Base-by-base conservation (phyloP, 75 land plant species). In the Pinus albicaulis region DNA sequence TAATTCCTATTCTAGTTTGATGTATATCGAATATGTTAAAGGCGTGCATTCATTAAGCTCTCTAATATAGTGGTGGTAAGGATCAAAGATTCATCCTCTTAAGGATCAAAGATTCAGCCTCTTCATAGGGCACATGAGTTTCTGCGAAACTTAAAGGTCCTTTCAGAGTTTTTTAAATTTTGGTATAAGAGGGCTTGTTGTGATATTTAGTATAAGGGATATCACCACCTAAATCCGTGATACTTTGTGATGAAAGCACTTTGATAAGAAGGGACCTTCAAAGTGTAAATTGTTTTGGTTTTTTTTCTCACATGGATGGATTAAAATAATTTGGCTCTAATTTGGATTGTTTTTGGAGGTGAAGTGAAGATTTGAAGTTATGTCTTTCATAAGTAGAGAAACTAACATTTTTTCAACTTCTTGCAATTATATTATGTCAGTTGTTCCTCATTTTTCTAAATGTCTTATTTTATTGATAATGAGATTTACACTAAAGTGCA, bases 401-500 rank as follows among this genome's bases (percentile, higher is more conserved):
- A 92, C 83, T 71, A 91, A 61, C 83, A 86, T 89, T 73, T 86
- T 62, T 91, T 87, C 11, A 82, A 85, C 8, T 91, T 48, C 57
- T 69, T 64, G 11, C 85, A 82, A 76, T 89, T 91, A 57, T 91
- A 91, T 31, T 86, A 83, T 4, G 93, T 82, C 2, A 86, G 7
- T 22, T 71, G 11, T 16, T 71, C 73, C 73, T 34, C 36, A 34
- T 34, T 34, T 34, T 34, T 34, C 36, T 34, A 34, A 34, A 34
- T 34, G 36, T 34, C 2, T 34, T 34, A 34, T 34, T 1, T 34
- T 34, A 34, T 34, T 34, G 36, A 34, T 34, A 1, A 34, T 34
- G 36, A 34, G 36, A n/a, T n/a, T n/a, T n/a, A n/a, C n/a, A n/a
- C n/a, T n/a, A n/a, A n/a, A n/a, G n/a, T n/a, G n/a, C n/a, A n/a